phyloP scores from a whole-genome alignment of 2,329 filamentous ascomycete species.

The Monilinia polystroma region DNA sequence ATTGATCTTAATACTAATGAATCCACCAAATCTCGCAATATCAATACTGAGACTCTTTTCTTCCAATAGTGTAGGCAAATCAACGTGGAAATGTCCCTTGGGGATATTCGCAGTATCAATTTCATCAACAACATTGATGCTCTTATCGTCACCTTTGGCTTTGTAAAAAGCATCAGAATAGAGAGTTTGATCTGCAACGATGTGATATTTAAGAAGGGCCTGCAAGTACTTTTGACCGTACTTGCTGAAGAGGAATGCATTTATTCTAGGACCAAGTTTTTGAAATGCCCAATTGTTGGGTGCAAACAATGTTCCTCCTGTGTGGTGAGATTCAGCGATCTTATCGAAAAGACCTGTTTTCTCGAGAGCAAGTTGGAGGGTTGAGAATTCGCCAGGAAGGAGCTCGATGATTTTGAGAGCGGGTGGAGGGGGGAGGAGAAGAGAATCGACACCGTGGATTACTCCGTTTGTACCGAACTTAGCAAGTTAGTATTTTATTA shows the following conservation, averaged over 20 bases:
- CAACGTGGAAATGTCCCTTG: constrained; percentile 54
- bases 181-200: constrained; percentile 70
- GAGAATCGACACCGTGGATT: constrained; percentile 71
- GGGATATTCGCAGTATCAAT: constrained; percentile 36
- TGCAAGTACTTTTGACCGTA: constrained; percentile 73
- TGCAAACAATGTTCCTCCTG: constrained; percentile 75
- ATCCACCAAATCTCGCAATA: constrained; percentile 64
- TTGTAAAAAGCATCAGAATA: constrained; percentile 83
- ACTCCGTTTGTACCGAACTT: constrained; percentile 75
- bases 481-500: constrained; percentile 1
- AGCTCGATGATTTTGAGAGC: constrained; percentile 62
- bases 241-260: constrained; percentile 82
- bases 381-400: constrained; percentile 72
- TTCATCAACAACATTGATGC: constrained; percentile 31
- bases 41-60: constrained; percentile 69
- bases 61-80: constrained; percentile 70
- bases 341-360: constrained; percentile 70
- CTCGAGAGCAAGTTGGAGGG: constrained; percentile 69
- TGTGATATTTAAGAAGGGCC: constrained; percentile 76
- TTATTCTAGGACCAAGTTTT: constrained; percentile 68
- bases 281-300: constrained; percentile 80
- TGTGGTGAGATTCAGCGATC: constrained; percentile 52
- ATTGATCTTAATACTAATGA: constrained; percentile 73
- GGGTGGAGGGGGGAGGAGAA: constrained; percentile 74
- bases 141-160: constrained; percentile 37